A percentile compares a stretch with the other conserved stretches of the same genome.
Evolutionary conservation across 1,284 basidiomycete genomes (phyloP).

Genomic region (Inonotus obliquus): DNA sequence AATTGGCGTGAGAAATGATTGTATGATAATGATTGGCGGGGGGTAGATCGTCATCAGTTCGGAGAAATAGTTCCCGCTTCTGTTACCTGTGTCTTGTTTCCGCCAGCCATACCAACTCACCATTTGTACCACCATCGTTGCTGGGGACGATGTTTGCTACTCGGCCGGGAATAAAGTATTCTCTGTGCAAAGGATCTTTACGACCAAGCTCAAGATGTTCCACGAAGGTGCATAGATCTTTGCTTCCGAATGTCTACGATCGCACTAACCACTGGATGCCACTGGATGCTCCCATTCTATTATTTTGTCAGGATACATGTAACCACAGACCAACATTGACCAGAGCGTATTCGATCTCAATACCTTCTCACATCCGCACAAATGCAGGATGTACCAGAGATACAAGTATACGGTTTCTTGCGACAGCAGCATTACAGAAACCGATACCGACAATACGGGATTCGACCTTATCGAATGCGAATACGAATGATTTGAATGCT

Average conservation of each 20-base stretch:
- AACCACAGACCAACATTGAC: not conserved
- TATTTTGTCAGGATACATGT: not conserved
- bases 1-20: not conserved
- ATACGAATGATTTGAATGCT: not conserved
- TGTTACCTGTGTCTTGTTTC: not conserved
- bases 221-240: not conserved
- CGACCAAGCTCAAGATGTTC: not conserved
- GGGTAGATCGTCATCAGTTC: not conserved
- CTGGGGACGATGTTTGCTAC: not conserved
- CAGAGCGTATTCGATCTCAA: not conserved
- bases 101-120: not conserved
- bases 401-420: not conserved
- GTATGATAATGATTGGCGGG: not conserved
- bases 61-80: not conserved
- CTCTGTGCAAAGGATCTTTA: not conserved
- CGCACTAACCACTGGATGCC: too few relatives aligned
- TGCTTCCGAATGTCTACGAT: not conserved
- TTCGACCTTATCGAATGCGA: not conserved
- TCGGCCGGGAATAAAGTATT: not conserved
- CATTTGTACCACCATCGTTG: not conserved
- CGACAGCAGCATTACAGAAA: constrained; percentile 1
- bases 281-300: too few relatives aligned
- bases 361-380: not conserved
- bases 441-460: not conserved
- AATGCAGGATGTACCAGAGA: not conserved